These are phyloP conservation scores for Parachlorella kessleri DNA, from an alignment of 139 green algal genomes.

Conservation along the genomic window DNA sequence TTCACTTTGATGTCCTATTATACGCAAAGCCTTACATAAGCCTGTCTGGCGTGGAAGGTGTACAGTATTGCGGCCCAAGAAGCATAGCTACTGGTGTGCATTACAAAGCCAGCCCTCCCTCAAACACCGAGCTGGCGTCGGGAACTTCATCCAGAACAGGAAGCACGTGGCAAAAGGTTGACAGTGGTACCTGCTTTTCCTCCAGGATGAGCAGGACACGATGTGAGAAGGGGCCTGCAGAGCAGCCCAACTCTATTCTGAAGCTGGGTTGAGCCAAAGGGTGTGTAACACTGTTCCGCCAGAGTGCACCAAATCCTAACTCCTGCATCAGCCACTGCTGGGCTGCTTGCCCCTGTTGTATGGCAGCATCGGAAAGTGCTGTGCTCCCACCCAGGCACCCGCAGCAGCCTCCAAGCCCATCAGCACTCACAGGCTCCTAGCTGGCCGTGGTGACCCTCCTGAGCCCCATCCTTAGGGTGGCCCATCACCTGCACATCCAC, in stretches of 20 bases:
- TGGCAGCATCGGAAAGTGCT: neutral
- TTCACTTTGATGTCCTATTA: neutral
- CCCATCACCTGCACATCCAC: neutral
- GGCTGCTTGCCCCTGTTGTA: neutral
- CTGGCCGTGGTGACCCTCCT: neutral
- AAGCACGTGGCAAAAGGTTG: no score
- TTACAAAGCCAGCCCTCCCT: no score
- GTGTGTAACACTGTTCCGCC: neutral
- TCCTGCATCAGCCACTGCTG: neutral
- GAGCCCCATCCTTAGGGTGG: neutral
- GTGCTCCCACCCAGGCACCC: neutral
- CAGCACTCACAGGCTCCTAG: neutral
- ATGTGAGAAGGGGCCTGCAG: constrained; percentile 82
- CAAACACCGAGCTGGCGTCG: no score
- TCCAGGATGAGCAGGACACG: constrained; percentile 81
- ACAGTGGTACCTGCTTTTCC: constrained; percentile 73
- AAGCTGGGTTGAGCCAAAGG: neutral
- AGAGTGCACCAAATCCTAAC: neutral
- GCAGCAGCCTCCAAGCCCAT: neutral
- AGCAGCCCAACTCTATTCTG: no score
- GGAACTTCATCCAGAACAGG: no score
- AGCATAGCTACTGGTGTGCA: no score
- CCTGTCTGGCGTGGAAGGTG: no score
- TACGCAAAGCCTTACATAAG: no score
- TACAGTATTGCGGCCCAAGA: no score